Evolutionary conservation across 768 basidiomycete species (phyloP).

Genomic region (Boletus reticulatus): DNA sequence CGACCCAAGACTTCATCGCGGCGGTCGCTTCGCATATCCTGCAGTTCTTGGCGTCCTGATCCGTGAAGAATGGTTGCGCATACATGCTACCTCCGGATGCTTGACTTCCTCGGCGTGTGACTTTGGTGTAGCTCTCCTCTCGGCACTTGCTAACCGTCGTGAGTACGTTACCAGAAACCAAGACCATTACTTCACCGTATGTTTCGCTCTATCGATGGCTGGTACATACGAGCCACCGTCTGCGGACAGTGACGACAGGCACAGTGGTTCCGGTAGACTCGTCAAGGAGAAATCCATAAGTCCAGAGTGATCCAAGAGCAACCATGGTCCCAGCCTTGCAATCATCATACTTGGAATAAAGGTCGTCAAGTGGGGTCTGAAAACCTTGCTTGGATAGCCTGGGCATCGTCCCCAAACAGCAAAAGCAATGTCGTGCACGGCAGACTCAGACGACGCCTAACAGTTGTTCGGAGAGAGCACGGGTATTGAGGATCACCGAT

Average conservation of each 20-base stretch:
- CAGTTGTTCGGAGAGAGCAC: background rate
- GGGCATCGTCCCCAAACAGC: background rate
- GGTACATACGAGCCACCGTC: background rate
- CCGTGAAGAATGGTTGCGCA: constrained; percentile 1
- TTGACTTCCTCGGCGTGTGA: background rate
- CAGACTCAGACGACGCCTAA: background rate
- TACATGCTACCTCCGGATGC: background rate
- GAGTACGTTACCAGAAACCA: background rate
- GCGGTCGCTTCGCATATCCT: background rate
- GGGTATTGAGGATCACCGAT: constrained; percentile 4
- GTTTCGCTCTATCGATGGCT: background rate
- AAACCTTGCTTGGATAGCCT: background rate
- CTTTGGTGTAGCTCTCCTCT: background rate
- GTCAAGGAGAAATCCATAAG: constrained; percentile 9
- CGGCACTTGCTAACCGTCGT: background rate
- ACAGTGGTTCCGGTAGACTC: background rate
- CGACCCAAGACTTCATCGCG: background rate
- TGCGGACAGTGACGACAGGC: constrained; percentile 4
- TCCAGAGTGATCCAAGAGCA: constrained; percentile 3
- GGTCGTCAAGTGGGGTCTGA: background rate
- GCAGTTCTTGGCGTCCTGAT: constrained; percentile 20
- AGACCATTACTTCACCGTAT: constrained; percentile 11
- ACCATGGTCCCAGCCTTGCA: background rate
- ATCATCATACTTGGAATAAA: constrained; percentile 3
- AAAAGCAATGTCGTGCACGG: background rate